These are phyloP conservation scores for Platanus orientalis DNA, from an alignment of 164 flowering plant genomes.

Conservation along the genomic window DNA sequence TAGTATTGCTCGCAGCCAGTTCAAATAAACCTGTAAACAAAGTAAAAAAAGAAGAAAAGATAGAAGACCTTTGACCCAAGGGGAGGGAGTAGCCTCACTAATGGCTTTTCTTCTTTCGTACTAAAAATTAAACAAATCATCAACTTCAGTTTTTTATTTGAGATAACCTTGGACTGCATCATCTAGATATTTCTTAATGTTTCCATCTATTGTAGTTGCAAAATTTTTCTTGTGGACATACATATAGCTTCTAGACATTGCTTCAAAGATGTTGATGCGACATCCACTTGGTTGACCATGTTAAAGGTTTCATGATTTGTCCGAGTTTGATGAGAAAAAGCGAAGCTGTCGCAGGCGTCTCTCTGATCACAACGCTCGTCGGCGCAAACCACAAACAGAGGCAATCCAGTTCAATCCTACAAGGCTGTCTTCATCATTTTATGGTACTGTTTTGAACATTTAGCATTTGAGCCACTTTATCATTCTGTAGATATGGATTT, in stretches of 20 bases:
- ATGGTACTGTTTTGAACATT: constrained; percentile 36
- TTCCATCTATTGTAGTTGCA: neutral
- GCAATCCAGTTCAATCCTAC: constrained; percentile 42
- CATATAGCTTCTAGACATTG: neutral
- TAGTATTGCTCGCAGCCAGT: no score
- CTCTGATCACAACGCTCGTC: constrained; percentile 85
- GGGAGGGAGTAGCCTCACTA: no score
- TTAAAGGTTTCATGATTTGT: constrained; percentile 69
- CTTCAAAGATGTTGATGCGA: constrained; percentile 3
- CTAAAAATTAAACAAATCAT: no score
- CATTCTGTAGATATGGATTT: neutral
- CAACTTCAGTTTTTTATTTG: no score
- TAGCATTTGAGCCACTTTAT: constrained; percentile 1
- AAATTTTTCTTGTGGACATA: neutral
- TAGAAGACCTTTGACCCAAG: no score
- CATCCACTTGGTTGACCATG: constrained; percentile 6
- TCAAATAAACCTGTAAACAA: no score
- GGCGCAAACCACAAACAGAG: constrained; percentile 72
- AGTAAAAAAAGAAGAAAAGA: no score
- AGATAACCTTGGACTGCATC: no score
- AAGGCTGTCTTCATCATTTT: constrained; percentile 40
- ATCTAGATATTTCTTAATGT: no score
- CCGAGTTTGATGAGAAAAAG: constrained; percentile 81
- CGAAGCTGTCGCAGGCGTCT: constrained; percentile 83
- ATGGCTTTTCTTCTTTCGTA: no score